Evolutionary conservation across 805 yeast genomes (phyloP).

Genomic region (Barnettozyma wickerhamii): DNA sequence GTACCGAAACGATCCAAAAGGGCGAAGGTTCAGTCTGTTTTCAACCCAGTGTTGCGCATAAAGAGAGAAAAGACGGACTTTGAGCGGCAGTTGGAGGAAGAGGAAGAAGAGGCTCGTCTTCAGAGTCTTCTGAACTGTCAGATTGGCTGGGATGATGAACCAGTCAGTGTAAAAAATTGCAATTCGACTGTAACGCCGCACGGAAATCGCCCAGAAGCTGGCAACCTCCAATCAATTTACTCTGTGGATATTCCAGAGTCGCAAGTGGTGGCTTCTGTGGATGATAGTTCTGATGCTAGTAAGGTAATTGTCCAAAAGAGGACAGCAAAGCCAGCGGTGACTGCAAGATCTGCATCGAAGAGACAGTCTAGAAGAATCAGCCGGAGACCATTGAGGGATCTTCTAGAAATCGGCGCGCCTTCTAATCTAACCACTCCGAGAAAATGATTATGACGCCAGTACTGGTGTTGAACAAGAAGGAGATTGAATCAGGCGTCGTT

Average conservation of each 20-base stretch:
- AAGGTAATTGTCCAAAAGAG: too few species aligned
- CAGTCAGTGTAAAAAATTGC: too few species aligned
- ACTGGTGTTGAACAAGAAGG: too few species aligned
- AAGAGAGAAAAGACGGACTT: conserved; percentile 4
- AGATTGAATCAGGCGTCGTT: too few species aligned
- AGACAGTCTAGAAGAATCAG: not conserved
- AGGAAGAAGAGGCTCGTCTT: not conserved
- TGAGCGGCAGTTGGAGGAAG: conserved; percentile 3
- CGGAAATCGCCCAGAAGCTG: not conserved
- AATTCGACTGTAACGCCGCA: not conserved
- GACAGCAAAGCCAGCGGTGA: too few species aligned
- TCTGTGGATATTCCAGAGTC: not conserved
- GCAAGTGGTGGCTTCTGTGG: too few species aligned
- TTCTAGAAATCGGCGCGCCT: not conserved
- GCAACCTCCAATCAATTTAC: not conserved
- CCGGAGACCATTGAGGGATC: not conserved
- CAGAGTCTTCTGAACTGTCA: not conserved
- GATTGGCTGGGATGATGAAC: conserved; percentile 11
- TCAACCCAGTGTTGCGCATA: not conserved
- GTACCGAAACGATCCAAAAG: conserved; percentile 1
- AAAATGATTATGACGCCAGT: too few species aligned
- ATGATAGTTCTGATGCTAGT: too few species aligned
- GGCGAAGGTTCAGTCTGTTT: not conserved
- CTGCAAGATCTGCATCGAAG: not conserved
- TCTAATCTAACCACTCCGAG: not conserved